Evolutionary conservation across 176 grass and related monocot species (phyloP).

Genomic region (Eragrostis nindensis): DNA sequence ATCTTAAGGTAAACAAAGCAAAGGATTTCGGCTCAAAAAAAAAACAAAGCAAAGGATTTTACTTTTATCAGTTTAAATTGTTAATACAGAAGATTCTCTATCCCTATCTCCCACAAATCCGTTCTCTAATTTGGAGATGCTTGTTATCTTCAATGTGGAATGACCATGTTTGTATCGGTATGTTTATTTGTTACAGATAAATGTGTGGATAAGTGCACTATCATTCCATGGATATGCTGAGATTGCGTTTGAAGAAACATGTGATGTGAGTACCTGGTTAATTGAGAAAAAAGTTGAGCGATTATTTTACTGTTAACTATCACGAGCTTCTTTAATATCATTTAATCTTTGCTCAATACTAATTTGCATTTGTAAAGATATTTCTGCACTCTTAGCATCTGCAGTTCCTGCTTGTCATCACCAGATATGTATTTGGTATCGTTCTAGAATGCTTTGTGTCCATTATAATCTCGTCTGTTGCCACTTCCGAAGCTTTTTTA

Average conservation of each 20-base stretch:
- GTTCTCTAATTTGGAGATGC: not conserved
- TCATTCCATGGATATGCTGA: constrained; percentile 89
- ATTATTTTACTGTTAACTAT: constrained; percentile 3
- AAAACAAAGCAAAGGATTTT: constrained; percentile 22
- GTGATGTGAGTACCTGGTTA: constrained; percentile 64
- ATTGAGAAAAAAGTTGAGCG: not conserved
- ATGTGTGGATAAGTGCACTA: constrained; percentile 77
- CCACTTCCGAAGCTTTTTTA: not conserved
- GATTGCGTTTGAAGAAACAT: constrained; percentile 69
- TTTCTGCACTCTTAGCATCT: not conserved
- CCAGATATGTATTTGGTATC: not conserved
- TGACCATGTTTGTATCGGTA: constrained; percentile 17
- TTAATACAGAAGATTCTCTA: not conserved
- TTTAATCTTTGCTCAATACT: not conserved
- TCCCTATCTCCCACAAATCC: not conserved
- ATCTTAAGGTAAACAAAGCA: constrained; percentile 63
- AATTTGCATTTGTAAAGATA: not conserved
- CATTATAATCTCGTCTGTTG: not conserved
- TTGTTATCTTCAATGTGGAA: constrained; percentile 26
- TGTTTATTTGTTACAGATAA: constrained; percentile 66
- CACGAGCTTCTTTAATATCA: constrained; percentile 9
- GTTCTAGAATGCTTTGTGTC: not conserved
- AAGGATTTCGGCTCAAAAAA: too few species aligned
- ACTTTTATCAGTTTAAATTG: not conserved
- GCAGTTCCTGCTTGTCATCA: not conserved